These are phyloP conservation scores for Blastocystis sp. DNA, from an alignment of 352 stramenopile species.

Conservation along the genomic window DNA sequence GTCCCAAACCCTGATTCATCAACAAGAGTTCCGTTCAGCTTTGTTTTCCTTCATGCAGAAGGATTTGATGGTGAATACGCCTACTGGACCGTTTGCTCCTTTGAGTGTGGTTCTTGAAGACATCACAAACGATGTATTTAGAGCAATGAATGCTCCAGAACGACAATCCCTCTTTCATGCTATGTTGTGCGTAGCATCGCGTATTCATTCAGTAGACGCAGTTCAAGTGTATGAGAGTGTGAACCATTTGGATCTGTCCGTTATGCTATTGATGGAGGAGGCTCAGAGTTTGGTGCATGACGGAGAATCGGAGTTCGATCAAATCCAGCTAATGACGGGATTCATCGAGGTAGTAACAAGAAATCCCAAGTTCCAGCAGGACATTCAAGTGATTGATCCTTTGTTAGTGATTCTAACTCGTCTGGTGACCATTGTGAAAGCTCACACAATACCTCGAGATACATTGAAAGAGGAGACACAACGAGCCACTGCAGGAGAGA, in stretches of 20 bases:
- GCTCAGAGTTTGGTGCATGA: not conserved
- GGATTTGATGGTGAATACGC: not conserved
- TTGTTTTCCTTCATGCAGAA: conserved; percentile 7
- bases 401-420: conserved; percentile 7
- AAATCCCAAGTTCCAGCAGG: not conserved
- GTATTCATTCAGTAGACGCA: not conserved
- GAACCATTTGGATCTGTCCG: not conserved
- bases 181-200: not conserved
- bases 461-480: not conserved
- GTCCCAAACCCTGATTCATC: not conserved
- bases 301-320: not conserved
- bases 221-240: conserved; percentile 37
- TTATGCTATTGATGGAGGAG: conserved; percentile 29
- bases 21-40: not conserved
- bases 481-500: not conserved
- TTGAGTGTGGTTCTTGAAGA: not conserved
- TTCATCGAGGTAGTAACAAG: conserved; percentile 39
- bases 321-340: conserved; percentile 28
- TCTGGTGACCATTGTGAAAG: conserved; percentile 5
- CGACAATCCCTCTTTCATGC: not conserved
- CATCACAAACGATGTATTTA: conserved; percentile 4
- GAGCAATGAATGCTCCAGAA: conserved; percentile 31
- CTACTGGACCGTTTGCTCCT: not conserved
- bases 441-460: not conserved
- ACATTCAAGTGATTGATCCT: conserved; percentile 5